Evolutionary conservation across 257 asterid genomes (phyloP).

Genomic region (Mentha longifolia): DNA sequence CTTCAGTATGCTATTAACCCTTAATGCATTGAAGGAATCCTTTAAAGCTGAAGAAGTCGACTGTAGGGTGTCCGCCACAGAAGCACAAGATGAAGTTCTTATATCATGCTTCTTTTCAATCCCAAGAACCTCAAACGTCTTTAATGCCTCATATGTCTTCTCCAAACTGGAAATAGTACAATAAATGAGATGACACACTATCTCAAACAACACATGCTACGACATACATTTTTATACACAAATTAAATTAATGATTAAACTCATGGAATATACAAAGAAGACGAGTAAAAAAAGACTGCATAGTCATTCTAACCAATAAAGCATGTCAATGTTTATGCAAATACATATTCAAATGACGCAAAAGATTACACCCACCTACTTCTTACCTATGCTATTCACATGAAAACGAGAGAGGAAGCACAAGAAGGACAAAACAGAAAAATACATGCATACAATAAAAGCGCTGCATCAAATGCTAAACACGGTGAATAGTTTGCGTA

Average conservation of each 20-base stretch:
- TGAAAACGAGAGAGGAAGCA: conserved; percentile 3
- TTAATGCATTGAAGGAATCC: conserved; percentile 72
- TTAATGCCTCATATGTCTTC: conserved; percentile 78
- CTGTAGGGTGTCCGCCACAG: conserved; percentile 58
- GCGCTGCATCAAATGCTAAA: conserved; percentile 8
- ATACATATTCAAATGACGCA: conserved; percentile 3
- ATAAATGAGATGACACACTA: conserved; percentile 28
- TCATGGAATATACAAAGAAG: neutral
- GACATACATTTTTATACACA: neutral
- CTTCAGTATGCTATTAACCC: conserved; percentile 68
- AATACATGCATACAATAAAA: neutral
- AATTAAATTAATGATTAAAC: neutral
- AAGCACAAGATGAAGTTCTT: conserved; percentile 58
- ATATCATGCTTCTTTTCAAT: conserved; percentile 58
- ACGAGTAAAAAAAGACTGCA: conserved; percentile 16
- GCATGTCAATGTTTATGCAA: neutral
- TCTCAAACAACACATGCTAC: conserved; percentile 13
- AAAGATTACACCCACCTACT: neutral
- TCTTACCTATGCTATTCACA: conserved; percentile 10
- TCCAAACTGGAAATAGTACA: conserved; percentile 62
- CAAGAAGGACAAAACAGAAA: neutral
- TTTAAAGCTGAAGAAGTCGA: conserved; percentile 62
- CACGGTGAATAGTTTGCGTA: neutral
- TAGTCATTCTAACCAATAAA: conserved; percentile 6
- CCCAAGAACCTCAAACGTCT: conserved; percentile 84